phyloP scores from a whole-genome alignment of 139 green algal genomes.

The Tetradesmus lagerheimii region DNA sequence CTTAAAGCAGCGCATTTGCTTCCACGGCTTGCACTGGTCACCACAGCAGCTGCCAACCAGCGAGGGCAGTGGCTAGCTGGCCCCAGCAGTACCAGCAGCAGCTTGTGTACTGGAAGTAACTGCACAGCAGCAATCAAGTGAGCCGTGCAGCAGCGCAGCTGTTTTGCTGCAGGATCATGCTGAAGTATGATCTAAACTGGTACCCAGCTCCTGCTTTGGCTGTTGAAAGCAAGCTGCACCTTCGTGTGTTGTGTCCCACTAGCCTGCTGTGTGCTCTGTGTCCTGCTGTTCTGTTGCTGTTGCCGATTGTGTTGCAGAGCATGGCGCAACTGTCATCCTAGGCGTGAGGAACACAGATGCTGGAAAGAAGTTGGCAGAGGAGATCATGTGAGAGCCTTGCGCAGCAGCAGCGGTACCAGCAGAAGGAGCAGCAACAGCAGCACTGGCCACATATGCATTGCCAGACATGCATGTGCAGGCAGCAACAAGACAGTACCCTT shows the following conservation, averaged over 20 bases:
- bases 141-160: neutral
- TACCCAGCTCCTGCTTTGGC: too few species aligned
- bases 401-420: neutral
- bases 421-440: neutral
- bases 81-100: neutral
- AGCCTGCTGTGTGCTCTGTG: too few species aligned
- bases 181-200: too few species aligned
- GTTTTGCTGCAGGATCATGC: neutral
- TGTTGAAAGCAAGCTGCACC: too few species aligned
- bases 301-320: slow-evolving; percentile 25
- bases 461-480: neutral
- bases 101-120: neutral
- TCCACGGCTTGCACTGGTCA: neutral
- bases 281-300: neutral
- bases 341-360: slow-evolving; percentile 64
- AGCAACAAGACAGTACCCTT: neutral
- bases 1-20: neutral
- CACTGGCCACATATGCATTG: neutral
- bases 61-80: neutral
- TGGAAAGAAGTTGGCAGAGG: slow-evolving; percentile 55
- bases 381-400: slow-evolving; percentile 51
- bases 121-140: neutral
- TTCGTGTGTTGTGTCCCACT: neutral
- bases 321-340: slow-evolving; percentile 70
- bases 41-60: neutral